Evolutionary conservation across 164 flowering plant species (phyloP), one percentile per base, ranked within the genome.

Genomic region (Stephania yunnanensis): DNA sequence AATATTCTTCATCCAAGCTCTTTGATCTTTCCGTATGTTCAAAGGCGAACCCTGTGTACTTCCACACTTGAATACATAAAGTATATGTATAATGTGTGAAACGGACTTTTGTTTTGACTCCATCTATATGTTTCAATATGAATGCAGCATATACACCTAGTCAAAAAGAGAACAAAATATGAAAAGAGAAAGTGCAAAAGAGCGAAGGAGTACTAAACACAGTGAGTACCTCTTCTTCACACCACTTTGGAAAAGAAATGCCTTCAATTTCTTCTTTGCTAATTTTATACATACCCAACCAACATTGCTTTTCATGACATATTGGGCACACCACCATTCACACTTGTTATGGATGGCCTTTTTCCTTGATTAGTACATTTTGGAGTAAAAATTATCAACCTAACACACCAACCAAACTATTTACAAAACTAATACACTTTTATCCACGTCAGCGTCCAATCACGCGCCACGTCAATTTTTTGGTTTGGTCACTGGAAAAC

Each of bases 31-130:
- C 71, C 22, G 1, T 65, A 20, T 48, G 20, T 17, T 29, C 4
- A 69, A 8, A 13, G 50, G 7, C 17, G 10, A 13, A 29, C 44
- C 69, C 31, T 10, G 31, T 67, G 44, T 71, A 25, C 22, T 0
- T 72, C 74, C 45, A 36, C 36, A 31, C 74, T 36, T 2, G 42
- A 2, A 4, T 36, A 36, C 42, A 36, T 36, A 36, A 1, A 36
- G 42, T 36, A 36, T 36, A 36, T 36, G 1, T 58, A 58, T 58
- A 48, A 72, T 71, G 52, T 61, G 75, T 71, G 63, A 71, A 73
- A 64, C 4, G 50, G 55, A 58, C 17, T 65, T 64, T 36, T 2
- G 58, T 19, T 73, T 53, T 6, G 67, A 20, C 58, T 65, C 48
- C 15, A 44, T 25, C 0, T 25, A 25, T 52, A n/a, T 50, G 10